These are phyloP conservation scores for Eucalyptus marginata DNA, from an alignment of 345 rosid genomes.

Conservation along the genomic window DNA sequence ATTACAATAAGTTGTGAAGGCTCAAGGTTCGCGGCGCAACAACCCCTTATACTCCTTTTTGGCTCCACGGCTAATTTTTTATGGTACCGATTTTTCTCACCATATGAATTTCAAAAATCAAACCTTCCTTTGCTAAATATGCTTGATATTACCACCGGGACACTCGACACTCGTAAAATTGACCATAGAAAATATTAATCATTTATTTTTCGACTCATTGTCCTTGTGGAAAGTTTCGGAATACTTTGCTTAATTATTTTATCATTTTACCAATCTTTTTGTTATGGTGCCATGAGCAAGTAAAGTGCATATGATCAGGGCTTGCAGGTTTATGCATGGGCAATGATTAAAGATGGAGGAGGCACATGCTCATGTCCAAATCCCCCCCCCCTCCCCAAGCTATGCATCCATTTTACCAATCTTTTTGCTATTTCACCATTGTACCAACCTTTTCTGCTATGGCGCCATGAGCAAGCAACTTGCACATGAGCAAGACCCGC, in stretches of 20 bases:
- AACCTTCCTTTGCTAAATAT: not conserved
- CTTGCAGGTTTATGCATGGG: too few species aligned
- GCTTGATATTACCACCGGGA: not conserved
- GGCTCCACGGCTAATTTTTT: not conserved
- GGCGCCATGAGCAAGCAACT: not conserved
- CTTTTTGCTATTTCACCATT: not conserved
- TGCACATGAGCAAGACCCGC: not conserved
- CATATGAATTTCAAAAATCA: not conserved
- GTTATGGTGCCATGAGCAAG: not conserved
- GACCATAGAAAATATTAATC: not conserved
- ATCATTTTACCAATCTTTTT: not conserved
- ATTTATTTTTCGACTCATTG: not conserved
- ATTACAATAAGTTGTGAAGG: not conserved
- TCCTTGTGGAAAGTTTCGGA: not conserved
- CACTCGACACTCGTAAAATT: not conserved
- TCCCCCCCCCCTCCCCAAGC: too few species aligned
- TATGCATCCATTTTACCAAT: too few species aligned
- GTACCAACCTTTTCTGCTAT: too few species aligned
- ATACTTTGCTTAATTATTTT: not conserved
- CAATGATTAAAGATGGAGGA: too few species aligned
- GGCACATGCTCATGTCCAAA: too few species aligned
- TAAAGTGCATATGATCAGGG: not conserved
- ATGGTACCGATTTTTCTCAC: not conserved
- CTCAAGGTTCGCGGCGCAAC: not conserved
- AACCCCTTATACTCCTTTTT: not conserved